Conservation (phyloP, 2,329 filamentous ascomycete genomes). For the Colletotrichum sp. region DNA sequence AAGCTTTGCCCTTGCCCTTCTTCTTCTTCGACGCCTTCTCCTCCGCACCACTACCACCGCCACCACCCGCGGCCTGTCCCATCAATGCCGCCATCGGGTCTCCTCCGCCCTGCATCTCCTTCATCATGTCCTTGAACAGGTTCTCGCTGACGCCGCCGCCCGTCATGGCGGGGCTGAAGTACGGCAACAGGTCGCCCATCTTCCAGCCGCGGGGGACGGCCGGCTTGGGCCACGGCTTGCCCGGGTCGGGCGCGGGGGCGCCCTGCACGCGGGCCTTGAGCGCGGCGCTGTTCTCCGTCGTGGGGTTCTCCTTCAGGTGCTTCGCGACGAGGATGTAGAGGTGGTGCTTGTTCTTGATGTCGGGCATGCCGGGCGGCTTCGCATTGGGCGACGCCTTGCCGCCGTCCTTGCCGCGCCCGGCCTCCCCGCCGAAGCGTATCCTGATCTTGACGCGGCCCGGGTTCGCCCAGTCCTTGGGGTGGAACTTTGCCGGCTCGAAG, state of each 20-base stretch:
- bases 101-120: slow-evolving; percentile 73
- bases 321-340: slow-evolving; percentile 81
- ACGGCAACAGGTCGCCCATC: slow-evolving; percentile 81
- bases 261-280: slow-evolving; percentile 77
- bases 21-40: slow-evolving; percentile 55
- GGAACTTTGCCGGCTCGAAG: slow-evolving; percentile 89
- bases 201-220: slow-evolving; percentile 90
- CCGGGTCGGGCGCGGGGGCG: slow-evolving; percentile 67
- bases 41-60: slow-evolving; percentile 28
- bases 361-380: slow-evolving; percentile 37
- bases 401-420: slow-evolving; percentile 50
- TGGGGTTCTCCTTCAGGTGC: slow-evolving; percentile 80
- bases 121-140: slow-evolving; percentile 96
- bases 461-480: slow-evolving; percentile 98
- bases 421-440: slow-evolving; percentile 18
- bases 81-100: slow-evolving; percentile 51
- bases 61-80: slow-evolving; percentile 38
- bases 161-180: slow-evolving; percentile 87
- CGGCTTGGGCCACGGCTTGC: slow-evolving; percentile 73
- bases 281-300: slow-evolving; percentile 70
- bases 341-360: slow-evolving; percentile 82
- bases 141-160: slow-evolving; percentile 95
- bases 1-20: slow-evolving; percentile 51
- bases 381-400: slow-evolving; percentile 44
- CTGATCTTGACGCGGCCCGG: slow-evolving; percentile 83